These are phyloP conservation scores for Mortierella sp. DNA, from an alignment of 371 early-diverging fungal genomes.

Conservation along the genomic window DNA sequence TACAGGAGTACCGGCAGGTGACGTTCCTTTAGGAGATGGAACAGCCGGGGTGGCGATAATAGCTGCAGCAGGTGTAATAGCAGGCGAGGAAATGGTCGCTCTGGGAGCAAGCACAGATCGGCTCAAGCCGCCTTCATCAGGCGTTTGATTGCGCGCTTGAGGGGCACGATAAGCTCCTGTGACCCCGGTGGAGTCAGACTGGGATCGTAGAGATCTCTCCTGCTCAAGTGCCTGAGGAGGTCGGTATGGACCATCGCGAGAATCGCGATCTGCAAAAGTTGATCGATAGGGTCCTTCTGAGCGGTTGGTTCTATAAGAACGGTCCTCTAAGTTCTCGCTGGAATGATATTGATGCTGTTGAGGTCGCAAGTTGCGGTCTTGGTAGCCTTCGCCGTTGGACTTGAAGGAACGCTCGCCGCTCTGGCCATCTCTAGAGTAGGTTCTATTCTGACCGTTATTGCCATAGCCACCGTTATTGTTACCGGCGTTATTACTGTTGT, in stretches of 20 bases:
- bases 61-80: slow-evolving; percentile 16
- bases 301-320: slow-evolving; percentile 23
- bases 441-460: slow-evolving; percentile 28
- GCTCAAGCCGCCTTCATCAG: slow-evolving; percentile 29
- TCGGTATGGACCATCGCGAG: slow-evolving; percentile 53
- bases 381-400: slow-evolving; percentile 35
- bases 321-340: slow-evolving; percentile 36
- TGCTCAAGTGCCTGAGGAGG: slow-evolving; percentile 51
- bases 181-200: slow-evolving; percentile 24
- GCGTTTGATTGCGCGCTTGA: slow-evolving; percentile 33
- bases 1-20: slow-evolving; percentile 39
- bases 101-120: slow-evolving; percentile 51
- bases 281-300: slow-evolving; percentile 35
- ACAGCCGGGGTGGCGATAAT: slow-evolving; percentile 1
- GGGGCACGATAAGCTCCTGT: slow-evolving; percentile 52
- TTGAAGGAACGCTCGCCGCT: slow-evolving; percentile 43
- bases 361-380: slow-evolving; percentile 43
- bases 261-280: slow-evolving; percentile 48
- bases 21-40: slow-evolving; percentile 14
- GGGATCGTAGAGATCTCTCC: slow-evolving; percentile 30
- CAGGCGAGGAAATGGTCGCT: slow-evolving; percentile 24
- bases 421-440: slow-evolving; percentile 42
- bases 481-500: slow-evolving; percentile 24
- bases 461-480: slow-evolving; percentile 10
- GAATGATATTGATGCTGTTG: slow-evolving; percentile 35